phyloP scores from a whole-genome alignment of 345 rosid species.

The Alliaria petiolata region DNA sequence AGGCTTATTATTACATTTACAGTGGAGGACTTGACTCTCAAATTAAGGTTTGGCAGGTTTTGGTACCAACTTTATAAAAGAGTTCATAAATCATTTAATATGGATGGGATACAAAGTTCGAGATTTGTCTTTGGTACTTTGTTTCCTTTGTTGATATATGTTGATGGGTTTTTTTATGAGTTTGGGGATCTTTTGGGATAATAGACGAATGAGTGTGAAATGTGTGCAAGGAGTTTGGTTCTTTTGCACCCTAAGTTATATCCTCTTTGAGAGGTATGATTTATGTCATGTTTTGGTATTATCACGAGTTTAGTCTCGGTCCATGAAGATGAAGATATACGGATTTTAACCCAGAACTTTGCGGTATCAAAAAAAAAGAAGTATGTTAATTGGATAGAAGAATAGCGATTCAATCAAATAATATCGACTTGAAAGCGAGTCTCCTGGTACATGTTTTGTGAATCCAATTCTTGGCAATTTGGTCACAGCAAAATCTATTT shows the following conservation, averaged over 20 bases:
- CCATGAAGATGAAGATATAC: no score
- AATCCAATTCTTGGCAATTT: background rate
- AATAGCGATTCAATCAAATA: background rate
- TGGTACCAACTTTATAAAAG: constrained; percentile 34
- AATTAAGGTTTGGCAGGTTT: constrained; percentile 75
- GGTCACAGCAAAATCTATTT: background rate
- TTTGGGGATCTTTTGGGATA: background rate
- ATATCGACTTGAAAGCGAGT: background rate
- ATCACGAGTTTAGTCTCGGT: no score
- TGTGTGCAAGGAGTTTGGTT: background rate
- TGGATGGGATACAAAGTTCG: background rate
- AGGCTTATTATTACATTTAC: constrained; percentile 46
- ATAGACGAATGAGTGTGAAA: constrained; percentile 4
- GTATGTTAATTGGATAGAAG: background rate
- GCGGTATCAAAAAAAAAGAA: no score
- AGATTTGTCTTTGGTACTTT: background rate
- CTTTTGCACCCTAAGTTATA: no score
- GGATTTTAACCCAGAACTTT: no score
- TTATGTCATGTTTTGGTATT: no score
- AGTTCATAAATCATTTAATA: background rate
- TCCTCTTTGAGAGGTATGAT: no score
- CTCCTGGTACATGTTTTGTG: background rate
- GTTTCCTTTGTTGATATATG: background rate
- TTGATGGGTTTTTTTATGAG: background rate
- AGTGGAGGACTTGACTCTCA: constrained; percentile 90